Evolutionary conservation across 2,329 filamentous ascomycete species (phyloP), one percentile per base, ranked within the genome.

Genomic region (Paracamarosporium sp.): DNA sequence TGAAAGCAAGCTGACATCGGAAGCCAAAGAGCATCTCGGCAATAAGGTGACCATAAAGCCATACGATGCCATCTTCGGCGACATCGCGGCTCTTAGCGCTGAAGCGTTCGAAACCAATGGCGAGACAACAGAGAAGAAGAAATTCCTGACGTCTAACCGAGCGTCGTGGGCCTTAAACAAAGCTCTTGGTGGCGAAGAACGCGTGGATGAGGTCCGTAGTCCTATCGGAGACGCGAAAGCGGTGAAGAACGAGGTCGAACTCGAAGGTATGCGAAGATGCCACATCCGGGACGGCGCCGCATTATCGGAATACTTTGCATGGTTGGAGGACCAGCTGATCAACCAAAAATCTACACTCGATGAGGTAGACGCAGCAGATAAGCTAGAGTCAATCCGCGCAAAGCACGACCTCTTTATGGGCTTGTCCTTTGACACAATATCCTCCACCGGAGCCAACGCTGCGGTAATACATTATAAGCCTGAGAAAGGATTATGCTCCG

Each of bases 401-500:
- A 87, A 86, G 70, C 83, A 88, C 55, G 81, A 93, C 56, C 83
- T 91, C 62, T 99, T 93, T 74, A 91, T 91, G 48, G 95, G 95
- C 5, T 83, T 98, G 15, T 97, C 93, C 0, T 99, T 99, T 71
- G 88, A 93, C 65, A 98, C 95, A 1, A 99, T 99, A 60, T 98
- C 94, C 0, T 96, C 93, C 0, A 97, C 93, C 0, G 95, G 95
- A 2, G 81, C 94, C 1, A 97, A 95, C 74, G 95, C 93, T 56
- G 95, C 95, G 5, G 86, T 99, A 12, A 99, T 99, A 56, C 95
- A 99, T 75, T 99, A 99, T 81, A 91, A 73, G 66, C 93, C 95
- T 0, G 91, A 97, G 72, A 87, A 85, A 54, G 92, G 90, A 20
- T 89, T 84, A 61, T 98, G 94, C 78, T 86, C 93, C 8, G 81